phyloP scores from a whole-genome alignment of 75 land plant genomes.

The Pinus taeda region DNA sequence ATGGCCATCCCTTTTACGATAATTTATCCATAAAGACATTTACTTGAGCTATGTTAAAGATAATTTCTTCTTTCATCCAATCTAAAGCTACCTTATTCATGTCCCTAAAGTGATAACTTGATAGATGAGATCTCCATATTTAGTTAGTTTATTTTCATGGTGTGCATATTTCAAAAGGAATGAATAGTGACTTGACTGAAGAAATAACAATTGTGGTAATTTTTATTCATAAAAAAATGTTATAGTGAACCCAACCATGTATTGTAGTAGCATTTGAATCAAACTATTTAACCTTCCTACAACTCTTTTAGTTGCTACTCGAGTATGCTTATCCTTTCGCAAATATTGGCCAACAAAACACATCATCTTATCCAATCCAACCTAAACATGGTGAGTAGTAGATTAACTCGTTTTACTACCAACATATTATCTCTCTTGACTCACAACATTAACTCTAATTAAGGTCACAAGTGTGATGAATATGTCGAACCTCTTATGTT shows the following conservation, averaged over 20 bases:
- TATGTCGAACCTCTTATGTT: not conserved
- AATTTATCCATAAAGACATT: too few relatives aligned
- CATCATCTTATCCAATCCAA: not conserved
- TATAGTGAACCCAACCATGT: conserved; percentile 2
- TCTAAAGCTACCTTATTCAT: conserved; percentile 38
- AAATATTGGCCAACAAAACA: not conserved
- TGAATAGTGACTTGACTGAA: not conserved
- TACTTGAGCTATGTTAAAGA: conserved; percentile 20
- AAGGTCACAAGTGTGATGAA: not conserved
- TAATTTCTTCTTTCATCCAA: conserved; percentile 57
- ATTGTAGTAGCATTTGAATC: not conserved
- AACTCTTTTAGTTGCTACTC: not conserved
- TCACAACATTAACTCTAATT: not conserved
- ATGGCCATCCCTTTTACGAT: too few relatives aligned
- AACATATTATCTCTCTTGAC: not conserved
- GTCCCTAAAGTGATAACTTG: conserved; percentile 48
- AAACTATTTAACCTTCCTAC: not conserved
- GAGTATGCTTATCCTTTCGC: not conserved
- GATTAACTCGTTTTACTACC: not conserved
- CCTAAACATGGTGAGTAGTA: not conserved
- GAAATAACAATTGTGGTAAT: not conserved
- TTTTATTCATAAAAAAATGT: not conserved
- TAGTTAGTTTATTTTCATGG: conserved; percentile 9
- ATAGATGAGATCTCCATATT: conserved; percentile 27
- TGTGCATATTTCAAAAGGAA: not conserved